These are phyloP conservation scores for Tricholoma terreum DNA, from an alignment of 768 basidiomycete species.

Conservation along the genomic window DNA sequence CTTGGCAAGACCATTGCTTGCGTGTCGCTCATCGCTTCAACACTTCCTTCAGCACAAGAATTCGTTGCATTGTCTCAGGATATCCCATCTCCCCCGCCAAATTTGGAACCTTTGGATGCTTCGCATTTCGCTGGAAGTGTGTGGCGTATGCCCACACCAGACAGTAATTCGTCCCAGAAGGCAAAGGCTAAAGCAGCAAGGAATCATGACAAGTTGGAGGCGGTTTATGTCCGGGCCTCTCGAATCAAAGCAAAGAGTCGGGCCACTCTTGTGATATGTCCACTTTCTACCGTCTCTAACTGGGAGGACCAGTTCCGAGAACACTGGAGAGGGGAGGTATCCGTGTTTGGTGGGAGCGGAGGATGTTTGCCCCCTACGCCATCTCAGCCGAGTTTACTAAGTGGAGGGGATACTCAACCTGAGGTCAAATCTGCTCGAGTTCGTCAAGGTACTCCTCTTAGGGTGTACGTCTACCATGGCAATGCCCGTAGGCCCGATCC, in stretches of 20 bases:
- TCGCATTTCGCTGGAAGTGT: constrained; percentile 76
- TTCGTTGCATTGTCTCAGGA: constrained; percentile 62
- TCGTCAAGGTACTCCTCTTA: constrained; percentile 53
- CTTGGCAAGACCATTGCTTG: constrained; percentile 97
- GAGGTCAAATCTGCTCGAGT: constrained; percentile 33
- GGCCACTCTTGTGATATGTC: constrained; percentile 95
- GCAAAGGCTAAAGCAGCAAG: constrained; percentile 65
- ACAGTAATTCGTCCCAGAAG: constrained; percentile 39
- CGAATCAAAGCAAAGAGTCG: constrained; percentile 81
- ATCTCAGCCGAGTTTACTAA: constrained; percentile 33
- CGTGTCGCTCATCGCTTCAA: constrained; percentile 89
- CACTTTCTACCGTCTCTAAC: constrained; percentile 93
- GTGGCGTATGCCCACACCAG: constrained; percentile 75
- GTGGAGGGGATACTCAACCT: constrained; percentile 27
- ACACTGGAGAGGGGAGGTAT: constrained; percentile 90
- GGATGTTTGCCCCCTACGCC: constrained; percentile 36
- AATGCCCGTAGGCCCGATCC: constrained; percentile 83
- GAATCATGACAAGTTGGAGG: constrained; percentile 67
- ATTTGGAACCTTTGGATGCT: constrained; percentile 31
- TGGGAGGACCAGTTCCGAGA: constrained; percentile 99
- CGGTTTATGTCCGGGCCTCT: constrained; percentile 64
- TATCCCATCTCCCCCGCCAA: constrained; percentile 35
- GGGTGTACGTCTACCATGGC: constrained; percentile 95
- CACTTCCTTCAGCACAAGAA: constrained; percentile 61
- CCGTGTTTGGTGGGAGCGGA: constrained; percentile 76